Conservation (phyloP, 371 early-diverging fungal species). For the Mortierella sp. region DNA sequence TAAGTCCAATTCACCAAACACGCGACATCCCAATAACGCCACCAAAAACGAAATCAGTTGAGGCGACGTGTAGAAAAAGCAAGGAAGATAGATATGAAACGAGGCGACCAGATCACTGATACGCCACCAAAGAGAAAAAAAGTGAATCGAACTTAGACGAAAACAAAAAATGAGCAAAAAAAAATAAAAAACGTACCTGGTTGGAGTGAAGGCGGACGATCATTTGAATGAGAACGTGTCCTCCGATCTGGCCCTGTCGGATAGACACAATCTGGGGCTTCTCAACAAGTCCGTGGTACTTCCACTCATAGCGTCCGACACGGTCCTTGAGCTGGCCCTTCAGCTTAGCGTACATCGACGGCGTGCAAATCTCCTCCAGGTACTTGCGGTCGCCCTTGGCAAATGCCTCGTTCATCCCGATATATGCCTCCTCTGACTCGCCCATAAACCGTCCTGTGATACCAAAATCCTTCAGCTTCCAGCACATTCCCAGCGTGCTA, state of each 20-base stretch:
- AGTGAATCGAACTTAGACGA: too few relatives aligned
- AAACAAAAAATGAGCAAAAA: background rate
- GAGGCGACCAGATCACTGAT: too few relatives aligned
- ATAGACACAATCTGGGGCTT: constrained; percentile 76
- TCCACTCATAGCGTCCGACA: constrained; percentile 76
- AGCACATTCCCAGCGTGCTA: constrained; percentile 56
- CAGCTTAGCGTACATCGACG: constrained; percentile 74
- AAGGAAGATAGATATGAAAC: too few relatives aligned
- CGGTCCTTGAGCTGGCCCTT: constrained; percentile 78
- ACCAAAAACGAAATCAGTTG: background rate
- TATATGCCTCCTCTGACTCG: constrained; percentile 73
- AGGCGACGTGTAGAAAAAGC: too few relatives aligned
- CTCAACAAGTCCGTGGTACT: constrained; percentile 69
- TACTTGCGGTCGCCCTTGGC: constrained; percentile 76
- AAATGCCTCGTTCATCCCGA: constrained; percentile 81
- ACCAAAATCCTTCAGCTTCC: constrained; percentile 57
- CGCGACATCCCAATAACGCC: too few relatives aligned
- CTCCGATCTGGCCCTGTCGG: constrained; percentile 67
- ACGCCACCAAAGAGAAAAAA: background rate
- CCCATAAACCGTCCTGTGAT: constrained; percentile 61
- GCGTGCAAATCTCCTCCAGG: constrained; percentile 73
- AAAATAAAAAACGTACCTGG: constrained; percentile 60
- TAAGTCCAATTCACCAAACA: too few relatives aligned
- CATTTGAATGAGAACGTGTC: constrained; percentile 67
- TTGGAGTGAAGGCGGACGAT: constrained; percentile 77